Evolutionary conservation across 805 yeast species (phyloP).

Genomic region (fission yeast (Schizosaccharomyces pombe)): DNA sequence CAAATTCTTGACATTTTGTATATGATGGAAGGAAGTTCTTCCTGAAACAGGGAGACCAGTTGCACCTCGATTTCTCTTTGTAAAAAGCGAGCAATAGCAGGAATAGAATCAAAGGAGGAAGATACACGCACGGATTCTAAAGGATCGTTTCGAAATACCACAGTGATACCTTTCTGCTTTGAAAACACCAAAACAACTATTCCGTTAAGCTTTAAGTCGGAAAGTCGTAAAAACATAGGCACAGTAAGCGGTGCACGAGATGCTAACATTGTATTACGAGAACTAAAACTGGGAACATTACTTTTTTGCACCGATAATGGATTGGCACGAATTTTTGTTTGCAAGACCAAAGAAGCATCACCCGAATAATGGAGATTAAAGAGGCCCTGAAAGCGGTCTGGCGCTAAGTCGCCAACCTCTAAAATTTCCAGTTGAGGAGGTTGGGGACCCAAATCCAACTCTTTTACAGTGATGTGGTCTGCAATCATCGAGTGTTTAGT

Average conservation of each 20-base stretch:
- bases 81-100: conserved; percentile 58
- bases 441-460: conserved; percentile 42
- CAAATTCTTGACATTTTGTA: conserved; percentile 53
- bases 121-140: conserved; percentile 59
- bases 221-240: conserved; percentile 52
- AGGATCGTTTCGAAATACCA: conserved; percentile 77
- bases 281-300: conserved; percentile 24
- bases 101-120: conserved; percentile 68
- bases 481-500: conserved; percentile 45
- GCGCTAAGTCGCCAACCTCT: conserved; percentile 61
- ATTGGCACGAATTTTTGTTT: conserved; percentile 66
- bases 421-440: conserved; percentile 55
- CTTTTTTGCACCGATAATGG: conserved; percentile 42
- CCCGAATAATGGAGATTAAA: conserved; percentile 58
- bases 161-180: conserved; percentile 58
- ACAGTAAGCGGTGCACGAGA: conserved; percentile 48
- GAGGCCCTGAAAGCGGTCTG: conserved; percentile 57
- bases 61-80: conserved; percentile 67
- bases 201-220: conserved; percentile 50
- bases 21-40: conserved; percentile 57
- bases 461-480: conserved; percentile 41
- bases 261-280: conserved; percentile 41
- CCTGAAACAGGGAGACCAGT: conserved; percentile 57
- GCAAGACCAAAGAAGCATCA: conserved; percentile 49
- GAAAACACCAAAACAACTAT: conserved; percentile 69